Conservation (phyloP, 2,329 filamentous ascomycete genomes). For the Lecanicillium sp. region DNA sequence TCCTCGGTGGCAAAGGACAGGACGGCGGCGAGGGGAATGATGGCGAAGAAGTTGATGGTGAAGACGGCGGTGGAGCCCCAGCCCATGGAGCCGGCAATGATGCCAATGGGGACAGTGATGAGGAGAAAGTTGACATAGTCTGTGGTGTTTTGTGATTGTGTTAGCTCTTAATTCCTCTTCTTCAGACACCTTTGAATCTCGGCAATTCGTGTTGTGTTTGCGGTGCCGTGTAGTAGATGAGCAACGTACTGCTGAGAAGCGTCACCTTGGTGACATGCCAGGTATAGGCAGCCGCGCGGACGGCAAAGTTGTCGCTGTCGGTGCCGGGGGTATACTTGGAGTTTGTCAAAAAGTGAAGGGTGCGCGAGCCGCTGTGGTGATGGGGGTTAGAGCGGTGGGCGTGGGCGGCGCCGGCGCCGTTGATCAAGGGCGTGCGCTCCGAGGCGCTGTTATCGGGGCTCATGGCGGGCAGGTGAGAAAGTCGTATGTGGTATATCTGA, state of each 20-base stretch:
- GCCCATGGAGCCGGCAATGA: slow-evolving; percentile 53
- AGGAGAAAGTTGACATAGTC: slow-evolving; percentile 63
- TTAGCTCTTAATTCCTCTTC: not conserved
- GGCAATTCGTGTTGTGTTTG: not conserved
- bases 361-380: slow-evolving; percentile 10
- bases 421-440: slow-evolving; percentile 37
- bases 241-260: slow-evolving; percentile 48
- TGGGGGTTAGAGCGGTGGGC: not conserved
- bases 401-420: slow-evolving; percentile 14
- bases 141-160: slow-evolving; percentile 16
- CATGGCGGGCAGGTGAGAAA: slow-evolving; percentile 18
- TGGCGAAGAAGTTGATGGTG: slow-evolving; percentile 72
- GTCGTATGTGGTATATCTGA: no score
- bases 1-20: slow-evolving; percentile 74
- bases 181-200: not conserved
- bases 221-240: not conserved
- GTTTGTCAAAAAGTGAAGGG: slow-evolving; percentile 40
- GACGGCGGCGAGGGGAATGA: slow-evolving; percentile 66
- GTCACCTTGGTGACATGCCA: slow-evolving; percentile 53
- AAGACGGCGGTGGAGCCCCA: slow-evolving; percentile 65
- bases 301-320: slow-evolving; percentile 36
- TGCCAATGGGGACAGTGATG: slow-evolving; percentile 66
- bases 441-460: slow-evolving; percentile 17
- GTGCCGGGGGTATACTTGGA: slow-evolving; percentile 42
- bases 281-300: slow-evolving; percentile 37